These are phyloP conservation scores for Wickerhamomyces pijperi DNA, from an alignment of 805 yeast genomes.

Conservation along the genomic window DNA sequence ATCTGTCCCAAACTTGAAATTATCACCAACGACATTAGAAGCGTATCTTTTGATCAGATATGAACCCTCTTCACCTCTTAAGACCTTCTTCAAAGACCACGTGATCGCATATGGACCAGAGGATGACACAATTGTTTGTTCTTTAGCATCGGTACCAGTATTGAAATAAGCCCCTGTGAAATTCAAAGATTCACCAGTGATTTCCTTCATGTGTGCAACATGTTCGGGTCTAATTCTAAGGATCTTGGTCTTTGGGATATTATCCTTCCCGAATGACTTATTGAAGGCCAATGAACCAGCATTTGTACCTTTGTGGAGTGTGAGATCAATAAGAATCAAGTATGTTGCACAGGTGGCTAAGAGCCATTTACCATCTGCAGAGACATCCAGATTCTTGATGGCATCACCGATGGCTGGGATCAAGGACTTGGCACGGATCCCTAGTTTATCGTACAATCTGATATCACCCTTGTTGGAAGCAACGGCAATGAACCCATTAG, in stretches of 20 bases:
- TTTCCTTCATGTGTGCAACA: slow-evolving; percentile 45
- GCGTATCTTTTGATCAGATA: slow-evolving; percentile 56
- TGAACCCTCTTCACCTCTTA: slow-evolving; percentile 40
- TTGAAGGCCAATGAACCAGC: slow-evolving; percentile 53
- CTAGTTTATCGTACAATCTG: slow-evolving; percentile 60
- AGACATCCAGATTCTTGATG: slow-evolving; percentile 53
- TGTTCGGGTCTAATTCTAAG: slow-evolving; percentile 65
- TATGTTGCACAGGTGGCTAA: slow-evolving; percentile 72
- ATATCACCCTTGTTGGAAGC: slow-evolving; percentile 71
- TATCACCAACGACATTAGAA: slow-evolving; percentile 59
- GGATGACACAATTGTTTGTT: slow-evolving; percentile 64
- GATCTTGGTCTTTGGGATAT: slow-evolving; percentile 59
- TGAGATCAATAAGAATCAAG: slow-evolving; percentile 57
- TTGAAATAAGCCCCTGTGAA: slow-evolving; percentile 76
- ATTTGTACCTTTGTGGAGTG: slow-evolving; percentile 50
- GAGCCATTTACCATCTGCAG: slow-evolving; percentile 74
- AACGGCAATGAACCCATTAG: slow-evolving; percentile 61
- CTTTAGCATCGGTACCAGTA: slow-evolving; percentile 51
- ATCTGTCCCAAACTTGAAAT: slow-evolving; percentile 66
- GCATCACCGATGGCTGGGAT: slow-evolving; percentile 79
- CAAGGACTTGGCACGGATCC: slow-evolving; percentile 65
- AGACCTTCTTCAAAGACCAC: slow-evolving; percentile 61
- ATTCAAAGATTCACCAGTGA: slow-evolving; percentile 34
- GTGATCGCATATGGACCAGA: slow-evolving; percentile 75
- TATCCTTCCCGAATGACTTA: slow-evolving; percentile 50